Evolutionary conservation across 805 yeast genomes (phyloP), one percentile per base, ranked within the genome.

Genomic region (Wickerhamomyces hampshirensis): DNA sequence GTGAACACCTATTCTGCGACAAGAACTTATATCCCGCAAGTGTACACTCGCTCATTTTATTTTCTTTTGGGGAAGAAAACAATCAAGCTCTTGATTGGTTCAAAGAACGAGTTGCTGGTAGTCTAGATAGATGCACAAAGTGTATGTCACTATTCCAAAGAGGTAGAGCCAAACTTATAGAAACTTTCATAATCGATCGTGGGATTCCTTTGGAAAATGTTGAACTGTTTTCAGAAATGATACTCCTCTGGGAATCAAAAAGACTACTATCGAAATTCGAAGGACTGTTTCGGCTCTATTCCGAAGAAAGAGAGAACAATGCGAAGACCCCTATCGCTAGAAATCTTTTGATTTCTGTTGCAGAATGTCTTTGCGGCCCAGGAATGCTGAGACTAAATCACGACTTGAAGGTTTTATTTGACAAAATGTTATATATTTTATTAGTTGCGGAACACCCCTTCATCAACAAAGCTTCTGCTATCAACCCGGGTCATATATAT

Each of bases 1-100:
- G 53, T 17, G 48, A 39, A 27, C 84, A 81, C 44, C 58, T 74
- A 47, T 82, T 78, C 53, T 80, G 88, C 56, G 73, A 77, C 48
- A 61, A 62, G 7, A 55, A 55, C 21, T 60, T 72, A 40, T 62
- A 60, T 28, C 71, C 75, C 3, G 64, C 76, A 15, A 63, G 81
- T 8, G 65, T 70, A 11, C 79, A 79, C 50, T 60, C 71, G 8
- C 55, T 81, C 36, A 72, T 82, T 12, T 59, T 78, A 40, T 79
- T 80, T 51, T 78, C 88, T 4, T 78, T 80, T 47, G 67, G 68
- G 3, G 72, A 29, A 17, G 43, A 27, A 6, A 34, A 66, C 18
- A 63, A 63, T 26, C 68, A 63, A n/a, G 68, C 71, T 1, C 61
- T 71, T 13, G 49, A 48, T 5, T 68, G 75, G 67, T 56, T 69